Evolutionary conservation across 78 protist genomes (phyloP), one percentile per base, ranked within the genome.

Genomic region (Emiliania huxleyi): DNA sequence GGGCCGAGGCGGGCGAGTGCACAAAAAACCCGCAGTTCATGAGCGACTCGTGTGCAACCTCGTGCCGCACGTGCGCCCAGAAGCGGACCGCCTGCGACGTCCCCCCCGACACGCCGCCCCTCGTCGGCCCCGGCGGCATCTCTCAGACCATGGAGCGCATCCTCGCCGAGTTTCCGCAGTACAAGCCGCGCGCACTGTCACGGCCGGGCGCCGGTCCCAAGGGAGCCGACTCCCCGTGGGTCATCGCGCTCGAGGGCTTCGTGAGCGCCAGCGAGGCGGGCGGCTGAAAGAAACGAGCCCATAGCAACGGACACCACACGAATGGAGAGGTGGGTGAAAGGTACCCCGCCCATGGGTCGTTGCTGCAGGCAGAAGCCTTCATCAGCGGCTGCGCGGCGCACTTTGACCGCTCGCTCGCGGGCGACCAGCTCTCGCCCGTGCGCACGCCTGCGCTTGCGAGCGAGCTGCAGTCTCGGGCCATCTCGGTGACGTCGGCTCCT

Each of bases 341-440:
- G n/a, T n/a, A n/a, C n/a, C n/a, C n/a, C n/a, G n/a, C n/a, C n/a
- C n/a, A n/a, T n/a, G n/a, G n/a, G n/a, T n/a, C n/a, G n/a, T n/a
- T n/a, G 29, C 62, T 52, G 8, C 62, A 52, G 62, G 62, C 62
- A 8, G 62, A 8, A 52, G 87, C 87, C 37, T 40, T 77, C 48
- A 18, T 42, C 29, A 4, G 4, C 15, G 15, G 2, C 5, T 38
- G 48, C 87, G 25, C 3, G 21, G 29, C 0, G 37, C 45, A 40
- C 15, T 42, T 77, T 22, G 87, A 37, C 0, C 44, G 87, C 23
- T 42, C 49, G 6, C 87, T 77, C 87, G 87, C 87, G 35, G 87
- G 87, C 87, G 87, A 77, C 87, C 46, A 2, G n/a, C 48, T 77
- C 35, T 77, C 87, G 44, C 87, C 87, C 33, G 87, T 77, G 37